Base-by-base conservation (phyloP, 2,329 filamentous ascomycete genomes). In the Myotisia sp. region DNA sequence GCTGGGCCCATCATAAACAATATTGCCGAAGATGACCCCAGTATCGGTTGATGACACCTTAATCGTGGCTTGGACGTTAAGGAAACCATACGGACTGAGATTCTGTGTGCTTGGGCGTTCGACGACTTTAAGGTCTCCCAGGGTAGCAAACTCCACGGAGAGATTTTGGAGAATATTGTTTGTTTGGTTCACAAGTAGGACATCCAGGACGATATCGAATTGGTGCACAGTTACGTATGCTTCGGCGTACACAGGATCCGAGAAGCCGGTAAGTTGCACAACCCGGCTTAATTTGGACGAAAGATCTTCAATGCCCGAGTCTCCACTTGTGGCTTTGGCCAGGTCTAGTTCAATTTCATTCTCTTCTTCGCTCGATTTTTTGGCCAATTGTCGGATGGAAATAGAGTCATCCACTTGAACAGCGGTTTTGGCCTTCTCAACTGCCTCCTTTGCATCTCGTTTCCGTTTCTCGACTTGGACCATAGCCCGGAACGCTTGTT, bases 181-280 rank as follows among this genome's bases (percentile, higher is more conserved):
- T 0, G 90, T 95, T 60, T 98, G 90, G 59, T 98, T 98, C 50
- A 98, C 90, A 14, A 98, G 69, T 3, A 98, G 71, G 6, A 98
- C 90, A 51, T 98, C 90, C 17, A 98, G 70, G 10, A 98, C 80
- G 49, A 98, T 98, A 53, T 98, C 90, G 52, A 98, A 98, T 57
- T 98, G 90, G 56, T 95, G 86, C 6, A 98, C 87, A 56, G 92
- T 93, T 52, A 98, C 87, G 49, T 98, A 98, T 4, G 90, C 90
- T 61, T 98, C 90, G n/a, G 84, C 90, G 50, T 98, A 98, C 9
- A 98, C 90, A 1, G 90, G 79, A 52, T 98, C 90, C 0, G 90
- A 95, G 70, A 98, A 98, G 41, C 90, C 90, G 12, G 90, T 98
- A 29, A 98, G 72, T 59, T 98, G 90, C 14, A 98, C 90, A 23